These are phyloP conservation scores for Ilyonectria mors-panacis DNA, from an alignment of 2,329 filamentous ascomycete genomes.

Conservation along the genomic window DNA sequence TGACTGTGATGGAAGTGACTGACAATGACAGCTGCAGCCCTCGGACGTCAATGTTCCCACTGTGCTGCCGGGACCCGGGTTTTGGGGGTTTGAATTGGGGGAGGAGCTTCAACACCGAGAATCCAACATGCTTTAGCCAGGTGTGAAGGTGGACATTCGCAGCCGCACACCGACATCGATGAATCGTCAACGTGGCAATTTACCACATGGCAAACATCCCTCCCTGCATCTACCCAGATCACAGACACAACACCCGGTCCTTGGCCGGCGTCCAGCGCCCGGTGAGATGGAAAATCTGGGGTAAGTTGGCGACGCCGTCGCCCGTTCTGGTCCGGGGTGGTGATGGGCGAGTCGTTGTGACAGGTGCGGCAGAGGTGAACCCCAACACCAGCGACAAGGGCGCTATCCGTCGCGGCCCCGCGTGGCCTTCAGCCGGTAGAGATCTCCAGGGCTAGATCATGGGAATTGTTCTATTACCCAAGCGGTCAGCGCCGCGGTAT, in stretches of 20 bases:
- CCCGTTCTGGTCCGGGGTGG: constrained; percentile 39
- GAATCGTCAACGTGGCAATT: constrained; percentile 25
- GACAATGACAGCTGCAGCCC: constrained; percentile 9
- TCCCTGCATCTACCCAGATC: constrained; percentile 31
- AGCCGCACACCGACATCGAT: constrained; percentile 26
- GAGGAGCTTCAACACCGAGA: not conserved
- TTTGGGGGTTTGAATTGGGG: not conserved
- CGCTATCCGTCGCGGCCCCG: constrained; percentile 22
- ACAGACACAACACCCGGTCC: constrained; percentile 27
- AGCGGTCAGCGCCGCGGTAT: constrained; percentile 14
- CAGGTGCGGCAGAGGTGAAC: constrained; percentile 44
- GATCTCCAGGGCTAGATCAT: constrained; percentile 29
- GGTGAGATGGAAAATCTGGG: constrained; percentile 32
- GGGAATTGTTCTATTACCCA: constrained; percentile 10
- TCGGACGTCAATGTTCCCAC: not conserved
- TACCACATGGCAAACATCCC: constrained; percentile 27
- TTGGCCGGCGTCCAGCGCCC: constrained; percentile 26
- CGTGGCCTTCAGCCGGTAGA: constrained; percentile 11
- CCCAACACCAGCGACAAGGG: constrained; percentile 20
- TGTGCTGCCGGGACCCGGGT: constrained; percentile 8
- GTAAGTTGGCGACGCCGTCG: constrained; percentile 28
- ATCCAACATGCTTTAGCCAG: not conserved
- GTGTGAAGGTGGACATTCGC: constrained; percentile 15
- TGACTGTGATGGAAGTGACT: constrained; percentile 6
- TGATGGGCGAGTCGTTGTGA: constrained; percentile 41